Conservation (phyloP, 495 filamentous ascomycete genomes). For the Lophiotrema nucula region DNA sequence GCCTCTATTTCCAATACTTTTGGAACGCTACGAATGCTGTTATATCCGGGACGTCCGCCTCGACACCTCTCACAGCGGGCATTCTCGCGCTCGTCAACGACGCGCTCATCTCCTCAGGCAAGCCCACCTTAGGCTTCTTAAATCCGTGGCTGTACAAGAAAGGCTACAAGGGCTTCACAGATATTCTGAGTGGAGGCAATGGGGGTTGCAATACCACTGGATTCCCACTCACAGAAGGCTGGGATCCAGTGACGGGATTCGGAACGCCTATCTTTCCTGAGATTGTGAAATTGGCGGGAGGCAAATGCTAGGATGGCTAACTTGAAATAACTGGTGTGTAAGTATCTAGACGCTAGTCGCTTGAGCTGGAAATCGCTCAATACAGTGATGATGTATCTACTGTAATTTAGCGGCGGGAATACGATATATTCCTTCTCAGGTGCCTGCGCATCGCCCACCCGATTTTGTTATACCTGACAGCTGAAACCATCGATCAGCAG, state of each 20-base stretch:
- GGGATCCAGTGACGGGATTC: conserved; percentile 43
- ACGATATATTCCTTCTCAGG: too few relatives aligned
- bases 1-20: conserved; percentile 36
- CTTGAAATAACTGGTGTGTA: too few relatives aligned
- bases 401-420: too few relatives aligned
- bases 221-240: conserved; percentile 39
- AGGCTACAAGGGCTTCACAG: conserved; percentile 38
- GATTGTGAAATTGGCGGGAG: conserved; percentile 18
- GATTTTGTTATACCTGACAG: too few relatives aligned
- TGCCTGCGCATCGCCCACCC: too few relatives aligned
- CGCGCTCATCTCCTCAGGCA: conserved; percentile 36
- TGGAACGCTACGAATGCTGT: conserved; percentile 35
- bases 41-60: conserved; percentile 41
- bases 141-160: conserved; percentile 43
- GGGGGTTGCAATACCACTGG: conserved; percentile 41
- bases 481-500: too few relatives aligned
- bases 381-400: too few relatives aligned
- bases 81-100: conserved; percentile 43
- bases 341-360: too few relatives aligned
- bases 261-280: conserved; percentile 34
- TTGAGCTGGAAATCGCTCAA: too few relatives aligned
- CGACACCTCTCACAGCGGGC: conserved; percentile 35
- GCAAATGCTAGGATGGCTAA: too few relatives aligned
- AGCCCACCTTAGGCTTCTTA: conserved; percentile 40
- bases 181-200: conserved; percentile 36